Evolutionary conservation across 2,329 filamentous ascomycete genomes (phyloP), one percentile per base, ranked within the genome.

Genomic region (Coniochaeta ligniaria): DNA sequence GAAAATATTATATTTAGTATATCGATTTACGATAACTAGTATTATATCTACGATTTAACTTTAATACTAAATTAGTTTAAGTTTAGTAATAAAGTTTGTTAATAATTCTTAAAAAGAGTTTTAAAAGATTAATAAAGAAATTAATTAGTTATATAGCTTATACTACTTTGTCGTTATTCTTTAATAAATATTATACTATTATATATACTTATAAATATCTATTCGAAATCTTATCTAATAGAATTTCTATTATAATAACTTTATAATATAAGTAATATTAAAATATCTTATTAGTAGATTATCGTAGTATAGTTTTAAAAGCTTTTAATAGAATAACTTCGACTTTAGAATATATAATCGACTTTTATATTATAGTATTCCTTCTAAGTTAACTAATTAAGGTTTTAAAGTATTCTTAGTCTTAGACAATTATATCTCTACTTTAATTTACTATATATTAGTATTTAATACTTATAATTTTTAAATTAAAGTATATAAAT

Each of bases 211-310:
- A 4, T 50, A 8, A 50, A 50, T 16, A 16, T 50, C n/a, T 50
- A 16, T 24, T 8, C 56, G 33, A 58, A 62, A 17, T 24, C 56
- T 17, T 54, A 17, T 43, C 52, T 58, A 59, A 55, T 52, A 54
- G 12, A 55, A 43, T 33, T 58, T 28, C 20, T 55, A 54, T 60
- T 12, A 20, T 47, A 28, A 38, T 24, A 26, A 14, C 9, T 58
- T 31, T 31, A 31, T 38, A 38, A 38, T 38, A n/a, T 38, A 16
- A 11, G 36, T 11, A 3, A 16, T 38, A 3, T 38, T 16, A 16
- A 38, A 16, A 11, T 38, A 38, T 38, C 5, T 38, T 16, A 16
- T 5, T 17, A 6, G n/a, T n/a, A 38, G 36, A 11, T 38, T 38
- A n/a, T n/a, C n/a, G n/a, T n/a, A n/a, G n/a, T n/a, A n/a, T n/a